Percentiles rank a stretch among this genome's conserved stretches.
phyloP scores from a whole-genome alignment of 306 rosid species.

The Prunus mira region DNA sequence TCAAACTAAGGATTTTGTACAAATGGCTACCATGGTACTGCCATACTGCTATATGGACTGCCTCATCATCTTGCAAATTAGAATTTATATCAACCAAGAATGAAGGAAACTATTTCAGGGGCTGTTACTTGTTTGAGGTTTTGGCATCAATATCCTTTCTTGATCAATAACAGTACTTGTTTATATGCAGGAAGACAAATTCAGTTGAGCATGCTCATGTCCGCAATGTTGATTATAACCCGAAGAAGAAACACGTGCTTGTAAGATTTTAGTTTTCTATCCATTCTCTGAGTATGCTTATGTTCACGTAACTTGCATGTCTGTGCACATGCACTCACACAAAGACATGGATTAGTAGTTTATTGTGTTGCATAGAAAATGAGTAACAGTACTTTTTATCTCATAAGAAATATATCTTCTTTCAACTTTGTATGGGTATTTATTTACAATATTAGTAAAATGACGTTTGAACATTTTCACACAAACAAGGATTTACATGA shows the following conservation, averaged over 20 bases:
- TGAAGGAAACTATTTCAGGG: constrained; percentile 5
- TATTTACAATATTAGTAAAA: neutral
- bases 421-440: neutral
- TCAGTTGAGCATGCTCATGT: constrained; percentile 81
- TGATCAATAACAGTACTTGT: constrained; percentile 1
- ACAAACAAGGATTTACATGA: neutral
- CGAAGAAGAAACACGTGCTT: constrained; percentile 66
- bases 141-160: neutral
- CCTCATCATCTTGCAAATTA: neutral
- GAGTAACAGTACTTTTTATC: neutral
- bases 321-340: neutral
- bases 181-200: constrained; percentile 71
- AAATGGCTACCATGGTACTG: neutral
- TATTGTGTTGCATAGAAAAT: neutral
- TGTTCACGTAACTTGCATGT: neutral
- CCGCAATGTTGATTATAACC: constrained; percentile 71
- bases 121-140: neutral
- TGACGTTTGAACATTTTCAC: neutral
- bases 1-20: neutral
- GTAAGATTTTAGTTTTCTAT: constrained; percentile 48
- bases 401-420: neutral
- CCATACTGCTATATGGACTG: neutral
- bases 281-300: constrained; percentile 1
- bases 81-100: neutral
- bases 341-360: neutral